Conservation (phyloP, 2,329 filamentous ascomycete species). For the Cladobotryum mycophilum region DNA sequence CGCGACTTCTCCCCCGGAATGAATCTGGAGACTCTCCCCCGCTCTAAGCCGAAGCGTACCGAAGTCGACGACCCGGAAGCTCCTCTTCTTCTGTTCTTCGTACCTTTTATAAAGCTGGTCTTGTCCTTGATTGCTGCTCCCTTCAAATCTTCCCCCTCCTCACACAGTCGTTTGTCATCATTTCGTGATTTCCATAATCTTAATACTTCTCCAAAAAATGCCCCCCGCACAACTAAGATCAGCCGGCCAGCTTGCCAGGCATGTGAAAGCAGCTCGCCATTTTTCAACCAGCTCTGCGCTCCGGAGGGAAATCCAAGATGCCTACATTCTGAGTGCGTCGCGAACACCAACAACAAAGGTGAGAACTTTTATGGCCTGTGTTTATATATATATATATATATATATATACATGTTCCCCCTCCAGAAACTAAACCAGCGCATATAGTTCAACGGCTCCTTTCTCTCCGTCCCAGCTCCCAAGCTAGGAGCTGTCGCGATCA, state of each 20-base stretch:
- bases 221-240: conserved; percentile 28
- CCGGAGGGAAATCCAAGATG: conserved; percentile 71
- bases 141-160: neutral
- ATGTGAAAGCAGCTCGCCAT: conserved; percentile 36
- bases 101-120: neutral
- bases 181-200: no score
- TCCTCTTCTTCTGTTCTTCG: neutral
- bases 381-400: no score
- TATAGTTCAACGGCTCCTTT: conserved; percentile 89
- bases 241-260: conserved; percentile 31
- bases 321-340: conserved; percentile 86
- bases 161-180: neutral
- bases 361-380: conserved; percentile 11
- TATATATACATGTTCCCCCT: no score
- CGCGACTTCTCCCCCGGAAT: neutral
- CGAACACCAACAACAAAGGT: conserved; percentile 89
- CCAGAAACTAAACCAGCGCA: no score
- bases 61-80: conserved; percentile 19
- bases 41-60: conserved; percentile 34
- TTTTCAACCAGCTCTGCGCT: conserved; percentile 42
- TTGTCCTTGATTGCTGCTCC: neutral
- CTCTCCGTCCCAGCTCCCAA: conserved; percentile 76
- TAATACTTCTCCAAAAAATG: conserved; percentile 20
- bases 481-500: conserved; percentile 86
- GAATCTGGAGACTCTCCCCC: conserved; percentile 15